Evolutionary conservation across 2,329 filamentous ascomycete species (phyloP).

Genomic region (Massarina eburnea): DNA sequence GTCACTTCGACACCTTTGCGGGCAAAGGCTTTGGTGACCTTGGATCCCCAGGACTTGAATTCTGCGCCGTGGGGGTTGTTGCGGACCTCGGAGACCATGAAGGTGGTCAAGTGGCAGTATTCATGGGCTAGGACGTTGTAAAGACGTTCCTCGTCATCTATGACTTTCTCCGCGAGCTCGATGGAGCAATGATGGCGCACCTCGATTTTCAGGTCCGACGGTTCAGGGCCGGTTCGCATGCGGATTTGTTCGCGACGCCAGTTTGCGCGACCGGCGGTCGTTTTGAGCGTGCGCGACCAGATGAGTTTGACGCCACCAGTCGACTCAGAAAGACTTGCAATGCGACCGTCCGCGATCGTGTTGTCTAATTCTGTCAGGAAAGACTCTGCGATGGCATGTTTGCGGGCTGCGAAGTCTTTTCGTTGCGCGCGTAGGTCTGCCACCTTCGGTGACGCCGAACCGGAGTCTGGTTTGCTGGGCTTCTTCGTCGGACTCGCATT

Average conservation of each 20-base stretch:
- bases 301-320: constrained; percentile 72
- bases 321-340: constrained; percentile 59
- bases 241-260: constrained; percentile 51
- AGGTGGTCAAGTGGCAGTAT: constrained; percentile 91
- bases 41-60: constrained; percentile 70
- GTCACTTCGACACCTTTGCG: constrained; percentile 72
- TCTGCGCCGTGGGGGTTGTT: constrained; percentile 79
- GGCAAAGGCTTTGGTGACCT: constrained; percentile 61
- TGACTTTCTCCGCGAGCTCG: constrained; percentile 86
- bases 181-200: constrained; percentile 70
- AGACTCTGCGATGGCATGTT: constrained; percentile 61
- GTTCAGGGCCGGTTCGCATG: constrained; percentile 26
- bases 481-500: constrained; percentile 16
- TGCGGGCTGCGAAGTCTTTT: constrained; percentile 64
- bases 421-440: constrained; percentile 32
- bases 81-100: constrained; percentile 77
- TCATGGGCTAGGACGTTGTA: constrained; percentile 95
- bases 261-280: constrained; percentile 68
- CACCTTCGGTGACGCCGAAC: constrained; percentile 11
- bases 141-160: constrained; percentile 71
- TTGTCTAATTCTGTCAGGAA: constrained; percentile 72
- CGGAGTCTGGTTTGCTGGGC: background rate
- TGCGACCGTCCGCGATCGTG: constrained; percentile 61
- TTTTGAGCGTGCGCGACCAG: constrained; percentile 79
- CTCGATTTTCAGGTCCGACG: constrained; percentile 27